Conservation (phyloP, 2,329 filamentous ascomycete genomes). For the Penicillium digitatum region DNA sequence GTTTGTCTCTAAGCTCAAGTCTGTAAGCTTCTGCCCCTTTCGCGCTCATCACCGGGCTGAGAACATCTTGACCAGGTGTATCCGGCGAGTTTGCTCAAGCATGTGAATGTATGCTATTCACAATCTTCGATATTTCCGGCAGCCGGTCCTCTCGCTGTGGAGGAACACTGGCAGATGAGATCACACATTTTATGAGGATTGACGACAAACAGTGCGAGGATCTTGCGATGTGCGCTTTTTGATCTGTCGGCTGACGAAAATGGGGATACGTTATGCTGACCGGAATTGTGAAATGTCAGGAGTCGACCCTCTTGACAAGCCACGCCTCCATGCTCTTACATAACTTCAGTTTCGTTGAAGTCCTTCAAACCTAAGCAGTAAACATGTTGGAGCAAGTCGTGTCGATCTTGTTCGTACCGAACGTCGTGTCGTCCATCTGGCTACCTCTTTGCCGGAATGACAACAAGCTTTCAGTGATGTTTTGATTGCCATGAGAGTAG, state of each 20-base stretch:
- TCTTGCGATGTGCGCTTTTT: slow-evolving; percentile 25
- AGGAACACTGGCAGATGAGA: slow-evolving; percentile 26
- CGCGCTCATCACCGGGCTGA: slow-evolving; percentile 26
- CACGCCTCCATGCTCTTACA: slow-evolving; percentile 17
- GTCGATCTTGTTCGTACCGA: slow-evolving; percentile 5
- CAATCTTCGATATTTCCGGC: slow-evolving; percentile 4
- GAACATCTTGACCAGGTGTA: slow-evolving; percentile 18
- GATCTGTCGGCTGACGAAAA: slow-evolving; percentile 21
- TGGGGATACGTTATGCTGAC: slow-evolving; percentile 24
- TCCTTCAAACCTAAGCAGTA: slow-evolving; percentile 4
- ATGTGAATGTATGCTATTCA: neutral
- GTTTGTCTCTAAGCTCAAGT: slow-evolving; percentile 41
- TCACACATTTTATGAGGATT: slow-evolving; percentile 22
- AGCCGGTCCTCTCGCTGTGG: slow-evolving; percentile 42
- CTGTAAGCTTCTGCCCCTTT: slow-evolving; percentile 41
- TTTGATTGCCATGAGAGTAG: slow-evolving; percentile 52
- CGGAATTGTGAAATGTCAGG: slow-evolving; percentile 19
- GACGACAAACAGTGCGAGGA: slow-evolving; percentile 27
- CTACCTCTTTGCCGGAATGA: slow-evolving; percentile 37
- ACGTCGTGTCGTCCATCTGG: slow-evolving; percentile 32
- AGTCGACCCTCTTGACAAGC: slow-evolving; percentile 18
- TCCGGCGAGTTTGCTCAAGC: neutral
- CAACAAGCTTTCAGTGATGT: slow-evolving; percentile 56
- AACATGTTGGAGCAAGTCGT: slow-evolving; percentile 14
- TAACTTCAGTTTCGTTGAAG: slow-evolving; percentile 20